These are phyloP conservation scores for Aspergillus pseudoglaucus DNA, from an alignment of 2,329 filamentous ascomycete species.

Conservation along the genomic window DNA sequence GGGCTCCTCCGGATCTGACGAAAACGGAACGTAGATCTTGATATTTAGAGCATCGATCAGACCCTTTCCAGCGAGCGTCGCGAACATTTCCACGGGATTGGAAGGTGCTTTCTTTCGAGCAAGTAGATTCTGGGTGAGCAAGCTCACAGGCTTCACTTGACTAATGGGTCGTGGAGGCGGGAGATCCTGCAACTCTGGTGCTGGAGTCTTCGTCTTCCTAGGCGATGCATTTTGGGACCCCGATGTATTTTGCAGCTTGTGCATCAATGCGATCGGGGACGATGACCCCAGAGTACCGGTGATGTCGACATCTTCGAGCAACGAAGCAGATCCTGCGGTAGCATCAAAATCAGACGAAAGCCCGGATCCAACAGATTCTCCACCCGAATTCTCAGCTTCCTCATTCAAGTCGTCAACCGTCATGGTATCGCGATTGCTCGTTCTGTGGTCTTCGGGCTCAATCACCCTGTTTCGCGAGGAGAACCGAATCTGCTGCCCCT, in stretches of 20 bases:
- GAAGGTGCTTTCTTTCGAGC: slow-evolving; percentile 51
- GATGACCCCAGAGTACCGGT: slow-evolving; percentile 43
- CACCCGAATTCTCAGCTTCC: slow-evolving; percentile 43
- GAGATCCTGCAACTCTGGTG: slow-evolving; percentile 50
- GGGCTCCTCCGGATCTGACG: slow-evolving; percentile 48
- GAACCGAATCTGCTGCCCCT: slow-evolving; percentile 47
- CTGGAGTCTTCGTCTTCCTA: slow-evolving; percentile 43
- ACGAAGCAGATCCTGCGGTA: slow-evolving; percentile 50
- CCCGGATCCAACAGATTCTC: slow-evolving; percentile 43
- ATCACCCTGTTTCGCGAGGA: slow-evolving; percentile 31
- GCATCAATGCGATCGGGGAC: slow-evolving; percentile 41
- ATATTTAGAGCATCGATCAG: slow-evolving; percentile 56
- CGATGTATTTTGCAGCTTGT: slow-evolving; percentile 29
- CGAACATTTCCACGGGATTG: slow-evolving; percentile 58
- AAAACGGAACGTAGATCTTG: slow-evolving; percentile 58
- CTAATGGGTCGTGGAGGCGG: slow-evolving; percentile 58
- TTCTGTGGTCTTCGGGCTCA: slow-evolving; percentile 23
- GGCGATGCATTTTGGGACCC: slow-evolving; percentile 41
- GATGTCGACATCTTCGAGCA: slow-evolving; percentile 47
- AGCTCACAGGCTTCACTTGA: slow-evolving; percentile 50
- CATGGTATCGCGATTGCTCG: slow-evolving; percentile 22
- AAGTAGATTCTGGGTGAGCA: slow-evolving; percentile 53
- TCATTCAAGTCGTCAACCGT: slow-evolving; percentile 30
- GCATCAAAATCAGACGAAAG: slow-evolving; percentile 50
- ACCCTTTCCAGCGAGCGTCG: slow-evolving; percentile 54